These are phyloP conservation scores for Tuber brumale DNA, from an alignment of 495 filamentous ascomycete species.

Conservation along the genomic window DNA sequence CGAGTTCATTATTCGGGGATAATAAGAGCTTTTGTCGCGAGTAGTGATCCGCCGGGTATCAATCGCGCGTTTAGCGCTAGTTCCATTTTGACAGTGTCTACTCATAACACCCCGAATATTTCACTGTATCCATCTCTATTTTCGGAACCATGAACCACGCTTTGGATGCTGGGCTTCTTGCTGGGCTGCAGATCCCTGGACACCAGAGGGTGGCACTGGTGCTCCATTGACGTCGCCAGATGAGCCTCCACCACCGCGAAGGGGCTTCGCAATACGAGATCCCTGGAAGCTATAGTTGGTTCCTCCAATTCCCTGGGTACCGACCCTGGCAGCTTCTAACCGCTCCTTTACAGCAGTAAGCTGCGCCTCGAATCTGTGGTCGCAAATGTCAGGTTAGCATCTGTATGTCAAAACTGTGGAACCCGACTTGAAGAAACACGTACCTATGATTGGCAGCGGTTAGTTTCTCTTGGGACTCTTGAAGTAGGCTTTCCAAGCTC, in stretches of 20 bases:
- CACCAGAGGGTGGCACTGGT: conserved; percentile 50
- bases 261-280: conserved; percentile 91
- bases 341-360: conserved; percentile 96
- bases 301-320: conserved; percentile 70
- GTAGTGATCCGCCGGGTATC: neutral
- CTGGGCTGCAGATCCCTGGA: conserved; percentile 36
- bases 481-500: conserved; percentile 80
- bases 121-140: conserved; percentile 11
- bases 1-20: neutral
- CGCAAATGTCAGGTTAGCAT: conserved; percentile 5
- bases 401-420: neutral
- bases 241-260: conserved; percentile 73
- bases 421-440: conserved; percentile 38
- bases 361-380: conserved; percentile 83
- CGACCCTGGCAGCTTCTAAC: conserved; percentile 87
- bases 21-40: neutral
- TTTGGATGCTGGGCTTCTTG: conserved; percentile 41
- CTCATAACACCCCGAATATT: neutral
- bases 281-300: conserved; percentile 70
- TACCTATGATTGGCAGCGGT: conserved; percentile 93
- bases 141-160: conserved; percentile 39
- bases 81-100: neutral
- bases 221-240: conserved; percentile 46
- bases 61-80: neutral
- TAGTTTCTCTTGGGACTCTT: conserved; percentile 95